Evolutionary conservation across 2,329 filamentous ascomycete genomes (phyloP), one percentile per base, ranked within the genome.

Genomic region (Neofusicoccum sp.): DNA sequence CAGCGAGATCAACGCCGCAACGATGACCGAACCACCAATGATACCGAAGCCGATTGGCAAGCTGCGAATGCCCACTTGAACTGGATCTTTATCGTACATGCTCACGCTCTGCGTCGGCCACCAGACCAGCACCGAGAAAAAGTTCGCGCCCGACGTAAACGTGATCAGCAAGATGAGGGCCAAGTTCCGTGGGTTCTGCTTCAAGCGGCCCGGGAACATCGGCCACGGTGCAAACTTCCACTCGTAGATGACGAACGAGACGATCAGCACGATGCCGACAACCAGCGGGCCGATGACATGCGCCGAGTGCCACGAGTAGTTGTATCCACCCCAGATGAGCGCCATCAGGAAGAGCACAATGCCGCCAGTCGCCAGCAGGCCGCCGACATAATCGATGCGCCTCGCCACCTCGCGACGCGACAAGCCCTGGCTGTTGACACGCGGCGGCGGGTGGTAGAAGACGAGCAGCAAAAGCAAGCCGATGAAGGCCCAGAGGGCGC

Each of bases 11-110:
- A 88, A 75, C 63, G 79, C 77, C 1, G 89, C 77, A 2, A 83
- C 81, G 63, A 87, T 76, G 58, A 81, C 80, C 26, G 86, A 86
- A 11, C 87, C 87, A 34, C 73, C 73, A 34, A 89, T 78, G 67
- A 89, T 87, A 26, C 81, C 81, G 63, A 89, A 85, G 1, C 84
- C 86, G 63, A 89, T 80, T 1, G 87, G 86, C 5, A 90, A 71
- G 41, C 84, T 84, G 61, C 87, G 82, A 61, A 89, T 73, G n/a
- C 87, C 87, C 58, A 89, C 82, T 24, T 78, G 80, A 16, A 87
- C 71, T 0, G 86, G 85, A 64, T 88, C 84, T 64, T 89, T 84
- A 28, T 70, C 71, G 41, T 73, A 75, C 28, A 73, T 70, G 44
- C 72, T 71, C 65, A 68, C 72, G 4, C 69, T 62, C 51, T 74